These are phyloP conservation scores for Fusarium heterosporum DNA, from an alignment of 2,329 filamentous ascomycete genomes.

Conservation along the genomic window DNA sequence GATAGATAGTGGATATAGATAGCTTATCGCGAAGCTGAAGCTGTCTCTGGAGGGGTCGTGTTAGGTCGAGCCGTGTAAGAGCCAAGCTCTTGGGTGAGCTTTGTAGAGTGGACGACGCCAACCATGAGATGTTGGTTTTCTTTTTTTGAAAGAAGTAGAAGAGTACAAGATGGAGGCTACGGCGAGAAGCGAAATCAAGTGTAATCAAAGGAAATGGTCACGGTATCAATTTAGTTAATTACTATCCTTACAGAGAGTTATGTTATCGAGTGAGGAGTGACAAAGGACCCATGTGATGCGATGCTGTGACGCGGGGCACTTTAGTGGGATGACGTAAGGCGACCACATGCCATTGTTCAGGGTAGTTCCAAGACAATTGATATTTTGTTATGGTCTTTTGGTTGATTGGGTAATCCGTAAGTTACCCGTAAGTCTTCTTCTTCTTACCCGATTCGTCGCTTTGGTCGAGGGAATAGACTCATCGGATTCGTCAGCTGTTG, in stretches of 20 bases:
- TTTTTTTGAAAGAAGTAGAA: background rate
- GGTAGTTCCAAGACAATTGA: background rate
- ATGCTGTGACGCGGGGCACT: slow-evolving; percentile 36
- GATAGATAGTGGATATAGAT: slow-evolving; percentile 5
- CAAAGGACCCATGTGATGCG: slow-evolving; percentile 38
- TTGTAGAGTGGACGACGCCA: slow-evolving; percentile 4
- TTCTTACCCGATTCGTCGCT: background rate
- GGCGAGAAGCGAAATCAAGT: background rate
- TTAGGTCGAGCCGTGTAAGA: slow-evolving; percentile 32
- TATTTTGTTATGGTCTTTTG: background rate
- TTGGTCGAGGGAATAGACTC: background rate
- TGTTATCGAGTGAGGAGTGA: slow-evolving; percentile 38
- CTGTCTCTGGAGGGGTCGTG: slow-evolving; percentile 36
- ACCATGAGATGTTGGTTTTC: slow-evolving; percentile 22
- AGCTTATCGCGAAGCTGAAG: slow-evolving; percentile 38
- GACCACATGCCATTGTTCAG: slow-evolving; percentile 21
- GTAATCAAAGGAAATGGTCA: slow-evolving; percentile 28
- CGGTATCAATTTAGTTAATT: slow-evolving; percentile 20
- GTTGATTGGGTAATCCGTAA: slow-evolving; percentile 2
- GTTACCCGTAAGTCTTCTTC: background rate
- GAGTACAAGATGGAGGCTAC: background rate
- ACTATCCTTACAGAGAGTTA: background rate
- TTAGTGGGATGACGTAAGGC: slow-evolving; percentile 38
- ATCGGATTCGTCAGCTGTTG: too few relatives aligned
- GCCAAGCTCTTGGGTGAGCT: slow-evolving; percentile 28